Percentiles rank a stretch among this genome's conserved stretches.
These are phyloP conservation scores for Mycena venus DNA, from an alignment of 768 basidiomycete species.

Conservation along the genomic window DNA sequence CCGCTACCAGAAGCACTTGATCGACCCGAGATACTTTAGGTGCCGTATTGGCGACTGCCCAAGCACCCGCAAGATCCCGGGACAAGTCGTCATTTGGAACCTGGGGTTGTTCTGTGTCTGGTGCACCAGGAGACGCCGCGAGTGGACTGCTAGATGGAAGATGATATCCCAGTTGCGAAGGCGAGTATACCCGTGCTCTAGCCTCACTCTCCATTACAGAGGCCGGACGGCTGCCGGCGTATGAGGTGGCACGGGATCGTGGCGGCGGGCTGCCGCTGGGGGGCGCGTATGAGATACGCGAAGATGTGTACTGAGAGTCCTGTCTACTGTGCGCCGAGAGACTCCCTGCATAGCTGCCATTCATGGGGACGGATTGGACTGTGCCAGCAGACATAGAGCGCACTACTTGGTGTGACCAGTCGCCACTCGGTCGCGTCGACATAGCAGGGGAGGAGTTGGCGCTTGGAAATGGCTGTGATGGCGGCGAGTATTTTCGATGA, in stretches of 20 bases:
- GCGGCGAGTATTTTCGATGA: neutral
- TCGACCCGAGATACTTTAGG: conserved; percentile 28
- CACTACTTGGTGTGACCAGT: conserved; percentile 9
- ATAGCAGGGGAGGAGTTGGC: conserved; percentile 6
- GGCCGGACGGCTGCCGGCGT: neutral
- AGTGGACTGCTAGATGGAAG: neutral
- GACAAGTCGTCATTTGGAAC: conserved; percentile 31
- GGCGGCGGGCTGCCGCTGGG: conserved; percentile 18
- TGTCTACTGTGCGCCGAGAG: neutral
- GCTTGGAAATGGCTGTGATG: neutral
- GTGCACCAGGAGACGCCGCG: conserved; percentile 8
- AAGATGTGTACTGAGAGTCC: too few relatives aligned
- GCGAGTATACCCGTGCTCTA: conserved; percentile 15
- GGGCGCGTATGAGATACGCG: conserved; percentile 4
- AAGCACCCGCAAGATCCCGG: conserved; percentile 26
- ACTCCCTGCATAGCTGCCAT: neutral
- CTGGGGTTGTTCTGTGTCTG: neutral
- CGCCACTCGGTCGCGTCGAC: neutral
- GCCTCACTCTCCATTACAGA: conserved; percentile 7
- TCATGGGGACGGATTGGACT: neutral
- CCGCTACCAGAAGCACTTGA: conserved; percentile 23
- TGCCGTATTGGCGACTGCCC: conserved; percentile 30
- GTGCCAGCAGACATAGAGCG: neutral
- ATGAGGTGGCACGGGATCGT: conserved; percentile 23
- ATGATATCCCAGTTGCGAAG: conserved; percentile 19